Percentiles rank a stretch among this genome's conserved stretches.
Evolutionary conservation across 116 monocot species (phyloP).

Genomic region (Papilionanthe hybrid): DNA sequence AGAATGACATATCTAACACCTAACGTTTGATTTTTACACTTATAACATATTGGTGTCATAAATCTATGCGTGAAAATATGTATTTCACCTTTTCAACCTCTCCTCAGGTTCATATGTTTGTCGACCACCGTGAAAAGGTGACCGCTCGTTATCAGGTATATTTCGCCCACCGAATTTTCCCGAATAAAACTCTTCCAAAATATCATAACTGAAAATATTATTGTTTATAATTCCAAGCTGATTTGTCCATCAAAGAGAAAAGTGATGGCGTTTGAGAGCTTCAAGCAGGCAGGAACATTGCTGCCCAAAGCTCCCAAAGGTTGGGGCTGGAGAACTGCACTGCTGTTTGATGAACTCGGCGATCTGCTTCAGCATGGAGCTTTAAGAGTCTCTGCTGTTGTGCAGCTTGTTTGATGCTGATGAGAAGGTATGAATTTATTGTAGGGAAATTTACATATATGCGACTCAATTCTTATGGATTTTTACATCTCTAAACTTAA

Average conservation of each 20-base stretch:
- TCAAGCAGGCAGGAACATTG: slow-evolving; percentile 85
- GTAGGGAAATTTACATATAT: no score
- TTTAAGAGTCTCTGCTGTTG: slow-evolving; percentile 73
- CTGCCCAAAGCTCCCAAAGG: slow-evolving; percentile 98
- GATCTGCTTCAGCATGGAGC: slow-evolving; percentile 89
- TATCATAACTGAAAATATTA: background rate
- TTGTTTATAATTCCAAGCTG: slow-evolving; percentile 30
- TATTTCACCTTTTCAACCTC: background rate
- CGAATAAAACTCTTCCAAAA: background rate
- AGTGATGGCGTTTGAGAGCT: slow-evolving; percentile 90
- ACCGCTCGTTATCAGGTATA: slow-evolving; percentile 96
- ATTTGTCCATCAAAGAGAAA: slow-evolving; percentile 98
- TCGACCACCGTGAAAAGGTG: slow-evolving; percentile 94
- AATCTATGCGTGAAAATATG: no score
- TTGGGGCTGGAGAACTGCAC: slow-evolving; percentile 98
- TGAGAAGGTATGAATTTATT: background rate
- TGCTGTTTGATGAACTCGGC: slow-evolving; percentile 86
- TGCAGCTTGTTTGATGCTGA: slow-evolving; percentile 72
- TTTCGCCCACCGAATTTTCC: background rate
- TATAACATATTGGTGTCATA: no score
- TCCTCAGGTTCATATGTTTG: slow-evolving; percentile 72
- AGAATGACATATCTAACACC: no score
- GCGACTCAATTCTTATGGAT: no score
- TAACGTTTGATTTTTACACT: no score
- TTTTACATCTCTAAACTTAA: no score